These are phyloP conservation scores for Maudiozyma humilis DNA, from an alignment of 1,139 yeast species.

Conservation along the genomic window DNA sequence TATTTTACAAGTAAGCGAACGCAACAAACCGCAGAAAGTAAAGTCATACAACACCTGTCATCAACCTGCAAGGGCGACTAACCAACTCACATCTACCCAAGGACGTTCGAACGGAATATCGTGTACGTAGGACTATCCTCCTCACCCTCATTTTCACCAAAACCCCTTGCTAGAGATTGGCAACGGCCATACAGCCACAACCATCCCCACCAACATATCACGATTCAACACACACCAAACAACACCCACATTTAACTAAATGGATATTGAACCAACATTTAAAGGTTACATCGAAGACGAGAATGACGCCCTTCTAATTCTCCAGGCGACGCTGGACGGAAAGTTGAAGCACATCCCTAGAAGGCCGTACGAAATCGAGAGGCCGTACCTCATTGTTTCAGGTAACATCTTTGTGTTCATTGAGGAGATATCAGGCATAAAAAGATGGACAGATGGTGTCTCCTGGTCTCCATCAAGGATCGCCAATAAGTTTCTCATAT, in stretches of 20 bases:
- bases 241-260: slow-evolving; percentile 5
- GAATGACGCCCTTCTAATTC: slow-evolving; percentile 72
- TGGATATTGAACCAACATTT: slow-evolving; percentile 50
- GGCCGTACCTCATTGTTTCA: slow-evolving; percentile 54
- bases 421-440: slow-evolving; percentile 75
- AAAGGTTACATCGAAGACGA: slow-evolving; percentile 75
- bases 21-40: too few species aligned
- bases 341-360: slow-evolving; percentile 59
- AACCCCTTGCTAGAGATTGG: too few species aligned
- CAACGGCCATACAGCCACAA: too few species aligned
- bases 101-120: too few species aligned
- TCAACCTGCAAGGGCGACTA: too few species aligned
- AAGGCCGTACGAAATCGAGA: slow-evolving; percentile 76
- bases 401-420: slow-evolving; percentile 82
- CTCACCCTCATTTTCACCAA: too few species aligned
- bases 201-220: too few species aligned
- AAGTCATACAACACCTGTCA: too few species aligned
- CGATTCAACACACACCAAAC: neutral
- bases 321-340: slow-evolving; percentile 66
- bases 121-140: too few species aligned
- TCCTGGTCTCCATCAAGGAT: slow-evolving; percentile 90
- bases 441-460: slow-evolving; percentile 91
- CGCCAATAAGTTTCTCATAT: slow-evolving; percentile 72
- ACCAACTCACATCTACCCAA: too few species aligned
- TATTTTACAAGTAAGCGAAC: too few species aligned